Percentiles rank a stretch among this genome's conserved stretches.
phyloP scores from a whole-genome alignment of 2,329 filamentous ascomycete species.

The Coniochaeta sp. region DNA sequence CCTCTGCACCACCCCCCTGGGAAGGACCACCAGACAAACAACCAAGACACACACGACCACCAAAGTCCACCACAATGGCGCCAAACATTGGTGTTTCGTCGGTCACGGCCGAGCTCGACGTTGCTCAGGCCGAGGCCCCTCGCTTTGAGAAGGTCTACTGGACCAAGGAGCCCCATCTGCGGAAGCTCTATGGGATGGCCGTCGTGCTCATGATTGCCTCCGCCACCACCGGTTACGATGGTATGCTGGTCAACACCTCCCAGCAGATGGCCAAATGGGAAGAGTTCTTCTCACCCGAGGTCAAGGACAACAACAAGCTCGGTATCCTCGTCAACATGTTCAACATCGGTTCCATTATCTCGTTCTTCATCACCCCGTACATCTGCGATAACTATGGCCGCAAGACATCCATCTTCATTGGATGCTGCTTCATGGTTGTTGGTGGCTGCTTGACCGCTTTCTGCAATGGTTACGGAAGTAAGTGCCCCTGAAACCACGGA shows the following conservation, averaged over 20 bases:
- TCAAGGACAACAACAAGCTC: constrained; percentile 33
- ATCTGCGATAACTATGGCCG: constrained; percentile 36
- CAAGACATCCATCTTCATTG: constrained; percentile 33
- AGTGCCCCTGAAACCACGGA: constrained; percentile 16
- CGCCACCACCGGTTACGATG: constrained; percentile 56
- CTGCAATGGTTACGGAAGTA: constrained; percentile 32
- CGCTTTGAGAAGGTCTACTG: constrained; percentile 28
- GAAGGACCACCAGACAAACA: neutral
- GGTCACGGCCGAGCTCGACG: constrained; percentile 23
- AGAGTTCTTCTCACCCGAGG: constrained; percentile 36
- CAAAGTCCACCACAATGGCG: constrained; percentile 2
- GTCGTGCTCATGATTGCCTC: constrained; percentile 51
- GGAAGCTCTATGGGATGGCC: constrained; percentile 29
- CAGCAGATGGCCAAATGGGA: constrained; percentile 52
- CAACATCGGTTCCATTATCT: constrained; percentile 42
- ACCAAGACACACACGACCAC: neutral
- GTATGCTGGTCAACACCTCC: constrained; percentile 52
- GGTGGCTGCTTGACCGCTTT: constrained; percentile 36
- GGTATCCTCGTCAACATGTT: constrained; percentile 45
- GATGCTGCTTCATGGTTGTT: constrained; percentile 38
- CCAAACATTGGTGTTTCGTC: constrained; percentile 4
- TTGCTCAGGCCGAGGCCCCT: constrained; percentile 26
- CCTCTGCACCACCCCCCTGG: neutral
- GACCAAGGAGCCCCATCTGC: constrained; percentile 31
- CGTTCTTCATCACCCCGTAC: constrained; percentile 38